A percentile compares a stretch with the other conserved stretches of the same genome.
phyloP scores from a whole-genome alignment of 106 monocot genomes.

The Xerophyta viscosa region DNA sequence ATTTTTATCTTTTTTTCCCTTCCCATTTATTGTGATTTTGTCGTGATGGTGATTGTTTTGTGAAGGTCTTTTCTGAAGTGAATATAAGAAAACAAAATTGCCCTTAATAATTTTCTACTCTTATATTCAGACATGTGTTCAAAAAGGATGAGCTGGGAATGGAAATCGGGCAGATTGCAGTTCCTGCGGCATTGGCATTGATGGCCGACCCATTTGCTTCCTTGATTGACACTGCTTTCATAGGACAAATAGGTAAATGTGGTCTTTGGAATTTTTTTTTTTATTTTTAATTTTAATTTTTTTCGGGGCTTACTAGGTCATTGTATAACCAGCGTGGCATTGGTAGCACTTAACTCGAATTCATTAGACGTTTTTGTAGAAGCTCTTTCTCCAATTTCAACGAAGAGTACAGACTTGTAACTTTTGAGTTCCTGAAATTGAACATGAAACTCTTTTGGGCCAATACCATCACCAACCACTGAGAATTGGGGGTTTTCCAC shows the following conservation, averaged over 20 bases:
- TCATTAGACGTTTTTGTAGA: no score
- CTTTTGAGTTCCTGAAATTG: no score
- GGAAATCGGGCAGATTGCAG: constrained; percentile 53
- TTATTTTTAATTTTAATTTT: constrained; percentile 2
- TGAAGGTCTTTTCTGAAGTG: neutral
- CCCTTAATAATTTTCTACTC: neutral
- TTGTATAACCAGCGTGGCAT: no score
- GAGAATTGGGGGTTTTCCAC: no score
- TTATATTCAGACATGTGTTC: constrained; percentile 28
- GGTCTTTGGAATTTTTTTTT: no score
- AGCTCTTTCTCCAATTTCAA: no score
- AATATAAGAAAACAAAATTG: neutral
- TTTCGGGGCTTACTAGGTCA: neutral
- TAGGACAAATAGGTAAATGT: constrained; percentile 51
- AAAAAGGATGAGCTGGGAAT: constrained; percentile 54
- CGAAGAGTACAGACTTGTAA: no score
- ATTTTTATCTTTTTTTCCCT: neutral
- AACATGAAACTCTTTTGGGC: no score
- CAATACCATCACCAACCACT: no score
- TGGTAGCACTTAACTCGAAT: no score
- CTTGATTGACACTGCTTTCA: constrained; percentile 64
- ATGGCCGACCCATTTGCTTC: constrained; percentile 67
- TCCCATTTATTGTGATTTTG: neutral
- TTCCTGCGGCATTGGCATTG: constrained; percentile 61
- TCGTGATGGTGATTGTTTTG: neutral